Evolutionary conservation across 2,329 filamentous ascomycete species (phyloP).

Genomic region (Penicillium glabrum): DNA sequence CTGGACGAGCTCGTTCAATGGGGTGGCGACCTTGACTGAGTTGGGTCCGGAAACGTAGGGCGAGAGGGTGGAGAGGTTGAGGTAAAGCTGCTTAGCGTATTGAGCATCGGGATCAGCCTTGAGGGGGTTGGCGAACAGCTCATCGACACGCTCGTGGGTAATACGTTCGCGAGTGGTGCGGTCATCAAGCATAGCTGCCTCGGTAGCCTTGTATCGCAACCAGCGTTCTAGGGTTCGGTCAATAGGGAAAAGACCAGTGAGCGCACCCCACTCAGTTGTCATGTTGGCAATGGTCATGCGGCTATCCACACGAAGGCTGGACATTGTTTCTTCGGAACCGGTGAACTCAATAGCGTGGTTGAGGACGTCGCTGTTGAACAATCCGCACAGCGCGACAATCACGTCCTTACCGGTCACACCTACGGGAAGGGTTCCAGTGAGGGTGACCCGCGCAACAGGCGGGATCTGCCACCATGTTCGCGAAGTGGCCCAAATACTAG

Average conservation of each 20-base stretch:
- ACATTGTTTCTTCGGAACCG: conserved; percentile 74
- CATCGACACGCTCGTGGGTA: conserved; percentile 70
- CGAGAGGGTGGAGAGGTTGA: conserved; percentile 79
- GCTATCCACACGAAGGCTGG: conserved; percentile 69
- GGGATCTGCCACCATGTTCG: conserved; percentile 88
- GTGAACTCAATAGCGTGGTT: conserved; percentile 91
- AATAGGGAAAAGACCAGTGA: conserved; percentile 76
- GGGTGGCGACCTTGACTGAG: conserved; percentile 82
- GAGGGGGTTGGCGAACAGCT: conserved; percentile 66
- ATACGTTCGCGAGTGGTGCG: conserved; percentile 58
- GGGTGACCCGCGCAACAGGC: conserved; percentile 74
- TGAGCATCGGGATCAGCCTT: conserved; percentile 71
- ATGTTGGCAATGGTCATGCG: conserved; percentile 72
- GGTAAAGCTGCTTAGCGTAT: conserved; percentile 80
- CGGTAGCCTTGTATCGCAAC: conserved; percentile 75
- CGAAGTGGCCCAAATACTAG: conserved; percentile 79
- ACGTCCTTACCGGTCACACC: conserved; percentile 94
- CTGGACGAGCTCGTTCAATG: conserved; percentile 69
- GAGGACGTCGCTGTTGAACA: conserved; percentile 85
- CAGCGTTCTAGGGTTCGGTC: conserved; percentile 70
- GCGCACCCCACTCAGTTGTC: conserved; percentile 78
- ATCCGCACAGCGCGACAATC: conserved; percentile 81
- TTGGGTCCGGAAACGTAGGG: conserved; percentile 87
- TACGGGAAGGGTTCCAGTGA: conserved; percentile 71
- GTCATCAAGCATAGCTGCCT: conserved; percentile 59